Evolutionary conservation across 1,284 basidiomycete species (phyloP), one percentile per base, ranked within the genome.

Genomic region (Fereydounia khargensis): DNA sequence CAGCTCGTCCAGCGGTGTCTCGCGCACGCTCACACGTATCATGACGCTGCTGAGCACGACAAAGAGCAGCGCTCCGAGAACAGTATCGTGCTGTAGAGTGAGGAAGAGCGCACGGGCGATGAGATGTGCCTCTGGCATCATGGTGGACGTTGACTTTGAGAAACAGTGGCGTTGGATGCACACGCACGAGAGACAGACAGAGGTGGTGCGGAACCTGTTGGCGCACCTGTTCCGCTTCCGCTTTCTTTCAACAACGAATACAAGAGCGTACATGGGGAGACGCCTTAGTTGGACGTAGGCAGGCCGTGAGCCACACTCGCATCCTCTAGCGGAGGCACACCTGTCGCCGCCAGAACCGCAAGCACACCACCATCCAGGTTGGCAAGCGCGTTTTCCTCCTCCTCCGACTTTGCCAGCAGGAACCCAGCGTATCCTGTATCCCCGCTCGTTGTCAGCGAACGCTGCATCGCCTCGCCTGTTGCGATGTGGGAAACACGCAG

Each of bases 401-500:
- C 48, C n/a, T 50, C 6, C 21, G 56, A 53, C 20, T 59, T 42
- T 6, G 59, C 64, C 18, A 73, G 46, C 47, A 73, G 51, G 35
- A 72, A 61, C 0, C 70, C 70, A 0, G 70, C 70, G 37, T 68
- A 73, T 6, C 63, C 52, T 51, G 18, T 6, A 20, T 22, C 13
- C n/a, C n/a, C n/a, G 11, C 16, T 16, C 11, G 13, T 18, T 9
- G 22, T 18, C 16, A 25, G 10, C 10, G 34, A 35, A 16, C 17
- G 34, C 10, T 14, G 34, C 10, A 28, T 4, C 8, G 35, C 7
- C 16, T 4, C 16, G 19, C 14, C 21, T 4, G 35, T 33, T n/a
- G n/a, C n/a, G n/a, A n/a, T n/a, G n/a, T n/a, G 6, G 22, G 3
- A 32, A 16, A 5, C 18, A 19, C 22, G 30, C 14, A 16, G 23